phyloP scores from a whole-genome alignment of 768 basidiomycete species.

The Phylloporus sp. region DNA sequence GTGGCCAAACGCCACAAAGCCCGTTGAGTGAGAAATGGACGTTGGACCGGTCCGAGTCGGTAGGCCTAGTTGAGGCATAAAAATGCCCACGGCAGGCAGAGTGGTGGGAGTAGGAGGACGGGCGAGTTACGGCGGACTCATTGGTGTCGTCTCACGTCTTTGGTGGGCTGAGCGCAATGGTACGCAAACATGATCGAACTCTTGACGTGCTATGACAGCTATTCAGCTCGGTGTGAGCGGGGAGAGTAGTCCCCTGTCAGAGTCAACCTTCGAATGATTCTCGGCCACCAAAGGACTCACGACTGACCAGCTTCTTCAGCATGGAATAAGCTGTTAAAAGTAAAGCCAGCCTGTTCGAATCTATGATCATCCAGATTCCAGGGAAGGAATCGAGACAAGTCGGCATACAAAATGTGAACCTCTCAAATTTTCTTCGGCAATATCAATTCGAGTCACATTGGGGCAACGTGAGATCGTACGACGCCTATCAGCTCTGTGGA shows the following conservation, averaged over 20 bases:
- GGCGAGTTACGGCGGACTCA: too few species aligned
- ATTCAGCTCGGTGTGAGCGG: not conserved
- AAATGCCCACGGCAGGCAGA: too few species aligned
- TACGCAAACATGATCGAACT: not conserved
- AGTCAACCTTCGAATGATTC: too few species aligned
- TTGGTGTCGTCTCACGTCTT: too few species aligned
- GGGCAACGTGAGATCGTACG: not conserved
- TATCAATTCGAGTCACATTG: not conserved
- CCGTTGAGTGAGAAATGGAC: too few species aligned
- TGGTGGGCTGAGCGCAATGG: too few species aligned
- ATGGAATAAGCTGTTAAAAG: too few species aligned
- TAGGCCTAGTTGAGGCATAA: too few species aligned
- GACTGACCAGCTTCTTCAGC: not conserved
- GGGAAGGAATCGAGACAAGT: not conserved
- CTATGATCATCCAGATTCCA: not conserved
- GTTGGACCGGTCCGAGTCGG: too few species aligned
- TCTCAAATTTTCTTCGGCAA: not conserved
- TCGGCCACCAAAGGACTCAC: too few species aligned
- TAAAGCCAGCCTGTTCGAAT: not conserved
- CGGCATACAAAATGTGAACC: not conserved
- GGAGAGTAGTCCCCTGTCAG: not conserved
- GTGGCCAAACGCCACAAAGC: too few species aligned
- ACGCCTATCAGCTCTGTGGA: not conserved
- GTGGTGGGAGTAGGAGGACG: too few species aligned
- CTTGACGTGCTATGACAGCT: not conserved